Conservation (phyloP, 2,329 filamentous ascomycete species). For the Hortaea sp. region DNA sequence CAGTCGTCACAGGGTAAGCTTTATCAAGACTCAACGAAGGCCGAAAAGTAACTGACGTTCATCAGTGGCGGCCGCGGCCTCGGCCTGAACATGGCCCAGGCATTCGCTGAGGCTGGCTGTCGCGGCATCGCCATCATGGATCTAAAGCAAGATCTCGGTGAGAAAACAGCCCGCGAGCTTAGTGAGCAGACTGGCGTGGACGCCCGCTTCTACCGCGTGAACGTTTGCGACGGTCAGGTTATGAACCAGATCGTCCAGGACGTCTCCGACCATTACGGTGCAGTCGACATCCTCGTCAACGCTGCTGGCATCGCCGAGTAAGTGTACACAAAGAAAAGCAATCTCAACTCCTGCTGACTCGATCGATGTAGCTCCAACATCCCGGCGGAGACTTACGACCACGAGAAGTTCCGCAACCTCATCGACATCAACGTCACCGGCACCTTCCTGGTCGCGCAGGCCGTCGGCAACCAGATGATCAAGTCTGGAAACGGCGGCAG, state of each 20-base stretch:
- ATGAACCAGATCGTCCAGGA: conserved; percentile 60
- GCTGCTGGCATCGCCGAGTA: conserved; percentile 68
- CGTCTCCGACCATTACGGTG: conserved; percentile 56
- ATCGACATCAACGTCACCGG: conserved; percentile 77
- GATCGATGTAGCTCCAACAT: conserved; percentile 54
- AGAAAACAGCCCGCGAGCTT: conserved; percentile 58
- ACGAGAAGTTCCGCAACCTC: conserved; percentile 65
- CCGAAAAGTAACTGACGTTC: conserved; percentile 16
- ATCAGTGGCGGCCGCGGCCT: conserved; percentile 62
- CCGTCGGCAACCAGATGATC: conserved; percentile 51
- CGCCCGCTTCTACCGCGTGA: conserved; percentile 68
- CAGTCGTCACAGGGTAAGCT: conserved; percentile 59
- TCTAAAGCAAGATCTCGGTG: conserved; percentile 64
- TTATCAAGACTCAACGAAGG: neutral
- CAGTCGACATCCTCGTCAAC: conserved; percentile 67
- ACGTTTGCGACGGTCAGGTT: conserved; percentile 61
- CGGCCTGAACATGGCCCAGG: conserved; percentile 70
- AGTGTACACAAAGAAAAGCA: conserved; percentile 14
- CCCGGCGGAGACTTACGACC: conserved; percentile 67
- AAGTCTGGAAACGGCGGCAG: conserved; percentile 58
- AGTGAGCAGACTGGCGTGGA: conserved; percentile 63
- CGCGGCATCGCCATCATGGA: conserved; percentile 67
- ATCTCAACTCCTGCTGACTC: neutral
- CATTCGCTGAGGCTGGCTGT: conserved; percentile 65
- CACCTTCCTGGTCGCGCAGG: conserved; percentile 65